These are phyloP conservation scores for Staphylotrichum longicolle DNA, from an alignment of 495 filamentous ascomycete genomes.

Conservation along the genomic window DNA sequence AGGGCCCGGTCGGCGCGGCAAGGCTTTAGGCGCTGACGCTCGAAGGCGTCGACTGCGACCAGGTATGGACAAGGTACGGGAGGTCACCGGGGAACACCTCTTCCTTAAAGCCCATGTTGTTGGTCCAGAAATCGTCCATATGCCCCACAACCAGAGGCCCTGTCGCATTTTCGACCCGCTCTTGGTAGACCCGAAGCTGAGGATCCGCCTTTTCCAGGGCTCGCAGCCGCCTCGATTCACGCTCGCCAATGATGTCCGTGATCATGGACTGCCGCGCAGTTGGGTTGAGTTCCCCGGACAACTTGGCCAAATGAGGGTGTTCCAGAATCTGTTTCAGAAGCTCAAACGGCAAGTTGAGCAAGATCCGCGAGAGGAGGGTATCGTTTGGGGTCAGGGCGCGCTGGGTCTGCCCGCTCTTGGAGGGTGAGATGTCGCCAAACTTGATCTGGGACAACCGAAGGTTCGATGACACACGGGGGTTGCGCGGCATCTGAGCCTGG, in stretches of 20 bases:
- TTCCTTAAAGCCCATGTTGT: constrained; percentile 47
- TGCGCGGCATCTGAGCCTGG: constrained; percentile 28
- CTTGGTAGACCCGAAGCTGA: constrained; percentile 24
- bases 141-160: constrained; percentile 22
- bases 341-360: constrained; percentile 63
- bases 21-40: constrained; percentile 7
- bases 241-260: constrained; percentile 55
- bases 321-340: constrained; percentile 57
- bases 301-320: constrained; percentile 45
- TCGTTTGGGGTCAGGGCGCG: constrained; percentile 23
- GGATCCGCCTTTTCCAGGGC: constrained; percentile 36
- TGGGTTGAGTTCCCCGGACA: constrained; percentile 45
- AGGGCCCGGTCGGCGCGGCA: background rate
- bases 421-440: constrained; percentile 60
- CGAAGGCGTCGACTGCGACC: constrained; percentile 19
- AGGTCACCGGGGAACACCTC: constrained; percentile 35
- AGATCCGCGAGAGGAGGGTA: constrained; percentile 55
- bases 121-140: constrained; percentile 29
- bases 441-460: constrained; percentile 58
- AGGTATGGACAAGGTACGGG: constrained; percentile 32
- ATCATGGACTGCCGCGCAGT: constrained; percentile 46
- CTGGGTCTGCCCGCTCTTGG: constrained; percentile 33
- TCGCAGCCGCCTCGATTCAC: constrained; percentile 51
- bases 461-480: constrained; percentile 36
- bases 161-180: constrained; percentile 21